Conservation (phyloP, 73 alveolate genomes). For the Tetrahymena malaccensis region DNA sequence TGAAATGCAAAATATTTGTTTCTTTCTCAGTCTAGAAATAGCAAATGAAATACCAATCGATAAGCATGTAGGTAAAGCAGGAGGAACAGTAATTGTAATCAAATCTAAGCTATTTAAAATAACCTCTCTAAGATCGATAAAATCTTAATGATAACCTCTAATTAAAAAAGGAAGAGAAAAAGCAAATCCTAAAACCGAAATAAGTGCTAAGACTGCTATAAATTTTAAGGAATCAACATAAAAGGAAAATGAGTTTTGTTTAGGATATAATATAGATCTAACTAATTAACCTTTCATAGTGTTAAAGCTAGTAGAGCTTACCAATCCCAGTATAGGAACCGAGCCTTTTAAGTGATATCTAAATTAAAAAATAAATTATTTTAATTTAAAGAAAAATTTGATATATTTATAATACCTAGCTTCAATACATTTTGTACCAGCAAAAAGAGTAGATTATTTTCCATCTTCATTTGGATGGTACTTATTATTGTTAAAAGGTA, state of each 20-base stretch:
- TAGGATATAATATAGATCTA: conserved; percentile 65
- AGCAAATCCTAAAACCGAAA: conserved; percentile 47
- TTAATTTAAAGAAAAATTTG: too few relatives aligned
- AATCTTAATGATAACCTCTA: conserved; percentile 2
- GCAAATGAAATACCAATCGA: conserved; percentile 71
- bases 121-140: conserved; percentile 15
- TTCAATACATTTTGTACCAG: conserved; percentile 49
- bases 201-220: conserved; percentile 43
- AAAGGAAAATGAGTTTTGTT: conserved; percentile 51
- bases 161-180: conserved; percentile 30
- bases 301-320: conserved; percentile 52
- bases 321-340: conserved; percentile 41
- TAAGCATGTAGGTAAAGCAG: conserved; percentile 69
- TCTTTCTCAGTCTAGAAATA: conserved; percentile 58
- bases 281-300: conserved; percentile 65
- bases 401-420: conserved; percentile 11
- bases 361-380: not conserved
- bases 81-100: conserved; percentile 73
- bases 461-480: conserved; percentile 32
- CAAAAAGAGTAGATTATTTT: conserved; percentile 20
- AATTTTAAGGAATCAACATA: conserved; percentile 58
- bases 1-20: conserved; percentile 69
- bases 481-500: conserved; percentile 46
- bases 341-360: not conserved
- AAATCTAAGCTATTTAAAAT: conserved; percentile 46